Percentiles rank a stretch among this genome's conserved stretches.
Conservation (phyloP, 208 protist genomes). For the Histomonas meleagridis region DNA sequence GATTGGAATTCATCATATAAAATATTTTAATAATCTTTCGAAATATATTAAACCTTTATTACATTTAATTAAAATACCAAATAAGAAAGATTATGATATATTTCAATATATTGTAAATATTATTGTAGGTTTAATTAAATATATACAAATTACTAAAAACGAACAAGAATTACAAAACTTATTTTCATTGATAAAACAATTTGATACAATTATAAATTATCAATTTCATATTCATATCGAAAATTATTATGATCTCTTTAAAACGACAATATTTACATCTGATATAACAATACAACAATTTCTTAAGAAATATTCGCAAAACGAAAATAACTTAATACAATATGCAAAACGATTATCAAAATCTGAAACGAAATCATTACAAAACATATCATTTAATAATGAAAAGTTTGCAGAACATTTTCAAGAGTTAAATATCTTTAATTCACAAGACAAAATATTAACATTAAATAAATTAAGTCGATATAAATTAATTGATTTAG, state of each 20-base stretch:
- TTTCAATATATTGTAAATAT: neutral
- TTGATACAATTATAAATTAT: neutral
- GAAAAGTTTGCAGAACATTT: neutral
- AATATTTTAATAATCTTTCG: neutral
- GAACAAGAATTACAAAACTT: neutral
- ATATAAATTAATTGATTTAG: neutral
- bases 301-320: neutral
- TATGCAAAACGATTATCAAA: neutral
- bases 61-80: neutral
- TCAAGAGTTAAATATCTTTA: neutral
- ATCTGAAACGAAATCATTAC: neutral
- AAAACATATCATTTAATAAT: neutral
- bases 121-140: neutral
- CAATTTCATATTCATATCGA: neutral
- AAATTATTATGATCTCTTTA: neutral
- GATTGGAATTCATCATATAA: neutral
- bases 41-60: neutral
- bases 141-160: neutral
- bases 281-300: neutral
- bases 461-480: neutral
- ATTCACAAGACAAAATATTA: neutral
- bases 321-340: neutral
- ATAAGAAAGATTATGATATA: neutral
- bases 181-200: neutral
- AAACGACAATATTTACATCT: too few relatives aligned